Evolutionary conservation across 805 yeast species (phyloP).

Genomic region (Torulaspora quercuum): DNA sequence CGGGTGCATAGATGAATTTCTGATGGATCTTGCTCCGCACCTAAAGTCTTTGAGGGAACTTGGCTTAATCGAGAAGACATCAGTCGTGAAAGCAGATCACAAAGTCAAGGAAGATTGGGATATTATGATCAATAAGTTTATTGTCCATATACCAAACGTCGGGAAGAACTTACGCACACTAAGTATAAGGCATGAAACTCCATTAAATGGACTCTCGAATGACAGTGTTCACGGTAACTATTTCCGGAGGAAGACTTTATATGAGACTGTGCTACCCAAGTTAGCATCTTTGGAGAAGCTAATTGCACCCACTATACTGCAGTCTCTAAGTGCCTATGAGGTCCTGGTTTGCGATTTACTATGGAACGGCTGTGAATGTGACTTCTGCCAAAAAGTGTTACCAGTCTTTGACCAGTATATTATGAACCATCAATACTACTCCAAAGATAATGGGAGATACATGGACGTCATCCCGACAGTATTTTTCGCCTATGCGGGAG

Average conservation of each 20-base stretch:
- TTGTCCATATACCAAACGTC: constrained; percentile 37
- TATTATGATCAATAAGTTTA: constrained; percentile 43
- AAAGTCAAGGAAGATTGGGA: constrained; percentile 56
- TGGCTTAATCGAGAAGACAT: constrained; percentile 36
- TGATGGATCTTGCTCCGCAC: constrained; percentile 38
- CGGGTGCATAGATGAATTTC: constrained; percentile 46
- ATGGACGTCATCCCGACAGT: constrained; percentile 61
- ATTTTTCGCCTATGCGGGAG: constrained; percentile 52
- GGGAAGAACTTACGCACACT: constrained; percentile 39
- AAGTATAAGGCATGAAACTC: constrained; percentile 56
- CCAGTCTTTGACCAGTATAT: constrained; percentile 56
- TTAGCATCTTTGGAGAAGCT: constrained; percentile 43
- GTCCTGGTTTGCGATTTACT: constrained; percentile 63
- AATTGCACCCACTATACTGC: constrained; percentile 57
- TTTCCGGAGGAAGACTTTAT: constrained; percentile 53
- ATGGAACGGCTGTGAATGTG: constrained; percentile 77
- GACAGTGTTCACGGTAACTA: constrained; percentile 78
- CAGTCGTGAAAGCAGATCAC: constrained; percentile 40
- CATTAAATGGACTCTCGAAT: constrained; percentile 50
- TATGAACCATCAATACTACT: constrained; percentile 61
- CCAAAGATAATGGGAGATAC: constrained; percentile 42
- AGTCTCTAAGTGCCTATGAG: constrained; percentile 64
- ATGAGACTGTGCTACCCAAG: constrained; percentile 47
- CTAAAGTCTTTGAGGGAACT: constrained; percentile 27
- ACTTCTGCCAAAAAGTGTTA: constrained; percentile 49